Percentiles rank a stretch among this genome's conserved stretches.
Conservation (phyloP, 2,329 filamentous ascomycete species). For the Exophiala xenobiotica region DNA sequence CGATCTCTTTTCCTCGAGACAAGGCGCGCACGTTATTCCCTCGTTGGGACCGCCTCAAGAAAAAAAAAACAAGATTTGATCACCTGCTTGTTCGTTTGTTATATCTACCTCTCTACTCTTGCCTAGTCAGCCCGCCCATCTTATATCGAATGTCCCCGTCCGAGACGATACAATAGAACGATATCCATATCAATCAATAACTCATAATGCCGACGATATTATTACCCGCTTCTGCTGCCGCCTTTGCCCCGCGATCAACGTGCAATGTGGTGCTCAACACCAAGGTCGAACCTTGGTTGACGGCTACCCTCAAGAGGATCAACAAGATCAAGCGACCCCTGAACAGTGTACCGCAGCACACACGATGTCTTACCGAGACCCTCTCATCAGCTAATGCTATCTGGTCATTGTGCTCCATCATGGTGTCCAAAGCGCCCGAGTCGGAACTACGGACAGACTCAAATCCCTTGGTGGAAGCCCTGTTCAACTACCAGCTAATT, state of each 20-base stretch:
- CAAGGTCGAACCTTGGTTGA: conserved; percentile 91
- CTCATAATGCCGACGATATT: conserved; percentile 83
- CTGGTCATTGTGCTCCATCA: conserved; percentile 90
- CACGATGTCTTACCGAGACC: conserved; percentile 90
- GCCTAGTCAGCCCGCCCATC: conserved; percentile 47
- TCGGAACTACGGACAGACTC: conserved; percentile 77
- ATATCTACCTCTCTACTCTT: conserved; percentile 12
- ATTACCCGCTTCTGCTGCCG: conserved; percentile 89
- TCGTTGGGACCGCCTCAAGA: conserved; percentile 54
- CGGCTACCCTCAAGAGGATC: conserved; percentile 92
- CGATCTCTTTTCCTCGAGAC: conserved; percentile 36
- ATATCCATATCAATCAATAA: conserved; percentile 3
- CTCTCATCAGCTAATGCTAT: conserved; percentile 86
- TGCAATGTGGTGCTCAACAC: conserved; percentile 92
- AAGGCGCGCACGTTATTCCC: conserved; percentile 62
- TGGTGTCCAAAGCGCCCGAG: conserved; percentile 87
- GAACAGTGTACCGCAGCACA: conserved; percentile 95
- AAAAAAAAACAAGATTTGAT: conserved; percentile 1
- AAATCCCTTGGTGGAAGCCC: conserved; percentile 78
- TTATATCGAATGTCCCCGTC: conserved; percentile 29
- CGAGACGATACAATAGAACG: conserved; percentile 5
- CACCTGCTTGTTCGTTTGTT: background rate
- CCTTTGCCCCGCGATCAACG: conserved; percentile 89
- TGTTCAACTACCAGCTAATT: conserved; percentile 90
- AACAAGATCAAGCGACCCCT: conserved; percentile 94